phyloP scores from a whole-genome alignment of 1,284 basidiomycete species.

The Fomitopsis schrenkii region DNA sequence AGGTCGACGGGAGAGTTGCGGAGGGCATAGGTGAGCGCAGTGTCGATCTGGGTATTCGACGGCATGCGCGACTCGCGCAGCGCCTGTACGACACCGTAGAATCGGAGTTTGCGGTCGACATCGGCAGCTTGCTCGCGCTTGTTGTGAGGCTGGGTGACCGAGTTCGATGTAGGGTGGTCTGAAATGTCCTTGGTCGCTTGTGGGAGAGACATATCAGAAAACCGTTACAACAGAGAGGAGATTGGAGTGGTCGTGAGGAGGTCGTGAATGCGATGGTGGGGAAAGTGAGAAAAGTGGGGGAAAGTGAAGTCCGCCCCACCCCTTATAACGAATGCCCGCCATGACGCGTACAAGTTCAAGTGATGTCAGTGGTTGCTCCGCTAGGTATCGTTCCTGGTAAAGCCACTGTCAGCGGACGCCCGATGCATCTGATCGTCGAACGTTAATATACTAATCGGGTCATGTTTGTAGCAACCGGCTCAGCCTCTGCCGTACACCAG shows the following conservation, averaged over 20 bases:
- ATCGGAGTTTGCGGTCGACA: slow-evolving; percentile 63
- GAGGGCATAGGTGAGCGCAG: slow-evolving; percentile 65
- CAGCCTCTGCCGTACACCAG: neutral
- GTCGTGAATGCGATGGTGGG: neutral
- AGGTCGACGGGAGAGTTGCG: slow-evolving; percentile 66
- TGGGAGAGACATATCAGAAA: slow-evolving; percentile 55
- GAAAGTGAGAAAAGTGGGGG: neutral
- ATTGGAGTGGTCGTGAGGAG: neutral
- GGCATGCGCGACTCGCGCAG: slow-evolving; percentile 78
- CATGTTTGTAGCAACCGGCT: neutral
- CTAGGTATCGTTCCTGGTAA: neutral
- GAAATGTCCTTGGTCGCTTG: slow-evolving; percentile 55
- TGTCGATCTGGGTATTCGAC: slow-evolving; percentile 77
- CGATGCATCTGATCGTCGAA: neutral
- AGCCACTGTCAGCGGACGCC: neutral
- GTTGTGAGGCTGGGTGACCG: slow-evolving; percentile 58
- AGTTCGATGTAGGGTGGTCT: slow-evolving; percentile 45
- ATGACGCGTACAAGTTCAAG: neutral
- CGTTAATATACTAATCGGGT: neutral
- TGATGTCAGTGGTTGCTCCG: neutral
- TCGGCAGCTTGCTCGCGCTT: slow-evolving; percentile 51
- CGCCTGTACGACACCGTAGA: slow-evolving; percentile 79
- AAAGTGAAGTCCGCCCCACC: neutral
- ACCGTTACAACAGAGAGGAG: neutral
- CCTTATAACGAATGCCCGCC: neutral